A percentile compares a stretch with the other conserved stretches of the same genome.
Evolutionary conservation across 2,329 filamentous ascomycete genomes (phyloP).

Genomic region (Penicillium polonicum): DNA sequence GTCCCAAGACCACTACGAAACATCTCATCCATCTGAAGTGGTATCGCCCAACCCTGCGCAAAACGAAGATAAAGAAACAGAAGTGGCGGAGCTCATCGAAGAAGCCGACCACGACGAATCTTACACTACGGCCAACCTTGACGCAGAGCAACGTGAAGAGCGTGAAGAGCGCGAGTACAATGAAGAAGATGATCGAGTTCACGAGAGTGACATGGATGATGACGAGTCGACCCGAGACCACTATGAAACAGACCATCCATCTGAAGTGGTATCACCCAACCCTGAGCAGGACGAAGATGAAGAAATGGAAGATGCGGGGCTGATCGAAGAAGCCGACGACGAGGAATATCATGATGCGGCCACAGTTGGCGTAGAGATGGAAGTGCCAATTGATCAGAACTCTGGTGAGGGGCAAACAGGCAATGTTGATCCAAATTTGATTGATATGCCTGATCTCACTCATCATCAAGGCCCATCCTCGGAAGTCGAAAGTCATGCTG

Average conservation of each 20-base stretch:
- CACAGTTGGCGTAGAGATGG: background rate
- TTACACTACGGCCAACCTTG: background rate
- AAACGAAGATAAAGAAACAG: background rate
- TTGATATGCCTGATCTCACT: background rate
- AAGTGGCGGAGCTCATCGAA: background rate
- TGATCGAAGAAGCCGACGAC: background rate
- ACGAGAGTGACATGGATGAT: constrained; percentile 21
- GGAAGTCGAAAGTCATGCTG: background rate
- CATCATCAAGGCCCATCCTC: background rate
- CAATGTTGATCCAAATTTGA: background rate
- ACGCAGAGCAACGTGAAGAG: background rate
- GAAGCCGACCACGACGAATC: background rate
- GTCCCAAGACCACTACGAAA: background rate
- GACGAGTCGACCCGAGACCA: constrained; percentile 14
- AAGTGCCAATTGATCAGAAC: background rate
- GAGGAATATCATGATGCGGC: background rate
- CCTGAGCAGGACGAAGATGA: background rate
- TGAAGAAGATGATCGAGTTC: constrained; percentile 3
- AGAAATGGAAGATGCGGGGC: background rate
- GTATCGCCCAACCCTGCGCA: background rate
- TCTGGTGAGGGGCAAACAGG: background rate
- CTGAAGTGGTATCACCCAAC: background rate
- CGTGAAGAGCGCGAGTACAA: background rate
- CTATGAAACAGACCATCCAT: background rate
- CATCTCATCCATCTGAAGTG: background rate